phyloP scores from a whole-genome alignment of 805 yeast species.

The Huiozyma naganishii region DNA sequence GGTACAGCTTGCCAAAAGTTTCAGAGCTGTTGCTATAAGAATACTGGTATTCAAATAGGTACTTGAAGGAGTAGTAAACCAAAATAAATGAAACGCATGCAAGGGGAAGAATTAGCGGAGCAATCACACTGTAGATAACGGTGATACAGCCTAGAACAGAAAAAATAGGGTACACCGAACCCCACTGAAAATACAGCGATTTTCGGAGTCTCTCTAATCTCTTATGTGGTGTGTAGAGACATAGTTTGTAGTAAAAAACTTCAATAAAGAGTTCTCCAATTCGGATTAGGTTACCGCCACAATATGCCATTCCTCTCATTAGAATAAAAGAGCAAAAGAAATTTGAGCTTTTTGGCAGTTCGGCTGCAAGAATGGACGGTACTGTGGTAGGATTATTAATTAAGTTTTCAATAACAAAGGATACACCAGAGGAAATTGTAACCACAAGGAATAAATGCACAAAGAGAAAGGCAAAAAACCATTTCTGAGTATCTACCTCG shows the following conservation, averaged over 20 bases:
- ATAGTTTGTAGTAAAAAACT: constrained; percentile 25
- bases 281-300: constrained; percentile 62
- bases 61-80: constrained; percentile 57
- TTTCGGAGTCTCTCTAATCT: constrained; percentile 35
- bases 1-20: constrained; percentile 60
- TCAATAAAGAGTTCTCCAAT: constrained; percentile 39
- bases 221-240: constrained; percentile 54
- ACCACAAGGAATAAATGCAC: constrained; percentile 79
- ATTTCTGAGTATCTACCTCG: constrained; percentile 61
- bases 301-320: constrained; percentile 63
- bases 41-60: constrained; percentile 50
- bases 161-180: constrained; percentile 63
- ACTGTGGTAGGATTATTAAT: constrained; percentile 62
- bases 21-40: constrained; percentile 44
- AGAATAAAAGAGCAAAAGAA: constrained; percentile 73
- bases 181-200: constrained; percentile 55
- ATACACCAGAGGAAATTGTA: constrained; percentile 70
- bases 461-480: constrained; percentile 70
- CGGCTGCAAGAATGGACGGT: constrained; percentile 60
- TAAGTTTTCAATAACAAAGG: constrained; percentile 49
- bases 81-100: constrained; percentile 46
- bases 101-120: constrained; percentile 65
- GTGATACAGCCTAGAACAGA: constrained; percentile 74
- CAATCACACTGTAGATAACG: constrained; percentile 62
- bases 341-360: constrained; percentile 76